Base-by-base conservation (phyloP, 305 asterid species). In the Nicotiana rustica region DNA sequence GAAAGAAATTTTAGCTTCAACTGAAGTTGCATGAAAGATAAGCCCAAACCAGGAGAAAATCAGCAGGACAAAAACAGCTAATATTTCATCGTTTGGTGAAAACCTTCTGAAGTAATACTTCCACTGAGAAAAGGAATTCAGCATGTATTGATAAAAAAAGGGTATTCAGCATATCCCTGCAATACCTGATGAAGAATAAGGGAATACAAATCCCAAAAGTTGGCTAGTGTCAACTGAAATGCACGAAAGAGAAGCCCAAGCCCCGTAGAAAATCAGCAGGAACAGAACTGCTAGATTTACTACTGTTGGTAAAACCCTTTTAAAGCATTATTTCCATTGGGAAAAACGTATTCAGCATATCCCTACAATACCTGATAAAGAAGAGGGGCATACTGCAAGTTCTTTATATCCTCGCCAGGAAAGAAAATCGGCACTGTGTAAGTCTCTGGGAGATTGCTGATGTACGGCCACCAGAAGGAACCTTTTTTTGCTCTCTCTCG, bases 381-480 rank as follows among this genome's bases (percentile, higher is more conserved):
- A 86, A 96, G 95, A 75, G 98, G 98, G 69, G 98, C 98, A 82
- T 96, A 94, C 90, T 96, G 98, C 85, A 96, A 87, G 87, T 92
- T 91, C 92, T 90, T 92, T 83, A 96, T 93, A 89, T 96, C 98
- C 86, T 94, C 97, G 10, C 98, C 98, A 19, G 97, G 96, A 85
- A 93, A 96, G 93, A 96, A 96, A 83, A 96, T 93, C 38, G 99
- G 97, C 0, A 93, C 93, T 31, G 87, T 82, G 79, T 85, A 93
- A 62, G 97, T 91, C 86, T 93, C 94, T 0, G 98, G 98, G 82
- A 94, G 97, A 88, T 94, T 96, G 91, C 97, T 88, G 83, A 96
- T 93, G 90, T 96, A 96, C 2, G 97, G 92, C 97, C 98, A 96
- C 99, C 98, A 94, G 85, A 94, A 96, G 67, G 98, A 94, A 86